Conservation (phyloP, 2,329 filamentous ascomycete species). For the Fusarium brachygibbosum region DNA sequence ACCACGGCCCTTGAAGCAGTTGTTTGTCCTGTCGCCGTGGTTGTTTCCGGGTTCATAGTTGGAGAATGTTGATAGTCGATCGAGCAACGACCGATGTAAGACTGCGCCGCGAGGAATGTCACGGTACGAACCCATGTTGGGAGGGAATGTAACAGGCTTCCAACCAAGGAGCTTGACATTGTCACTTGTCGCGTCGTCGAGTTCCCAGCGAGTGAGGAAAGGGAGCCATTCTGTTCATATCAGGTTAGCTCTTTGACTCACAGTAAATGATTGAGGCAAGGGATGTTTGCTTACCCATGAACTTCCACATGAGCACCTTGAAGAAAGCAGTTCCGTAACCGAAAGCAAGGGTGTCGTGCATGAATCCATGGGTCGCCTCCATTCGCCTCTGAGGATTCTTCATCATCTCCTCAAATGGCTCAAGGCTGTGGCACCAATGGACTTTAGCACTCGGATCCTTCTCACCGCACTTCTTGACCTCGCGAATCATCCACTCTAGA, state of each 20-base stretch:
- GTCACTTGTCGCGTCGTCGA: slow-evolving; percentile 38
- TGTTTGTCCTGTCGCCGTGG: slow-evolving; percentile 45
- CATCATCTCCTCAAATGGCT: slow-evolving; percentile 53
- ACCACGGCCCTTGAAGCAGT: slow-evolving; percentile 50
- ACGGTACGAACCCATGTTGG: slow-evolving; percentile 54
- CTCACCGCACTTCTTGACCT: slow-evolving; percentile 58
- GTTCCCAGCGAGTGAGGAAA: slow-evolving; percentile 58
- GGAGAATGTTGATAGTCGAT: slow-evolving; percentile 51
- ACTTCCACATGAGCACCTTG: slow-evolving; percentile 58
- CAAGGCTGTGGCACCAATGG: slow-evolving; percentile 53
- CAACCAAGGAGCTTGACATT: slow-evolving; percentile 38
- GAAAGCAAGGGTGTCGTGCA: slow-evolving; percentile 58
- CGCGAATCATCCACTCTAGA: slow-evolving; percentile 66
- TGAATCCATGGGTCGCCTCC: slow-evolving; percentile 52
- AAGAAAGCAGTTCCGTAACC: slow-evolving; percentile 56
- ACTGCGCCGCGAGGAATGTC: slow-evolving; percentile 58
- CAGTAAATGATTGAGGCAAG: not conserved
- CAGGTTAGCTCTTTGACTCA: slow-evolving; percentile 2
- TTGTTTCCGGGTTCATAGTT: slow-evolving; percentile 54
- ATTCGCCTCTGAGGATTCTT: slow-evolving; percentile 46
- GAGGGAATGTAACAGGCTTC: slow-evolving; percentile 53
- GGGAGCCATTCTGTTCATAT: slow-evolving; percentile 54
- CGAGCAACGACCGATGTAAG: slow-evolving; percentile 56
- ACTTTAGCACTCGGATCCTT: slow-evolving; percentile 51
- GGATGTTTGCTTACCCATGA: slow-evolving; percentile 55